Percentiles rank a stretch among this genome's conserved stretches.
These are phyloP conservation scores for Orbilia blumenaviensis DNA, from an alignment of 2,329 filamentous ascomycete genomes.

Conservation along the genomic window DNA sequence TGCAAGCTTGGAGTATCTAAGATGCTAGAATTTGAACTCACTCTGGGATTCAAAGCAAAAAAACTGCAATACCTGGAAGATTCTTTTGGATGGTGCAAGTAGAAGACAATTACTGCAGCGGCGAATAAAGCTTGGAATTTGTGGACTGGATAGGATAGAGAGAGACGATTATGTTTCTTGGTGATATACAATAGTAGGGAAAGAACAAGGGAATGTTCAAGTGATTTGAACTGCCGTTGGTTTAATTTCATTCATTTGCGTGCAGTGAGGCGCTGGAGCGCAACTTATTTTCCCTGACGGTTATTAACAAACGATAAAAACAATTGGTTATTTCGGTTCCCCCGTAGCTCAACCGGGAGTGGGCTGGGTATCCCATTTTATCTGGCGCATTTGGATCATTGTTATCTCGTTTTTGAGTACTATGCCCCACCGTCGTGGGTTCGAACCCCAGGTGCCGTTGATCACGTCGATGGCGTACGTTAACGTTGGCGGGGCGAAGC, in stretches of 20 bases:
- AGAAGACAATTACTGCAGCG: not conserved
- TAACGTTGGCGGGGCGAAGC: too few species aligned
- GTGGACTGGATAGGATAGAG: not conserved
- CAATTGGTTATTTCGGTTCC: not conserved
- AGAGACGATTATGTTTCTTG: not conserved
- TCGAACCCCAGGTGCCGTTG: too few species aligned
- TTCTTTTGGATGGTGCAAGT: not conserved
- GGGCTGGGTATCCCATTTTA: not conserved
- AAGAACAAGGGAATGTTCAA: not conserved
- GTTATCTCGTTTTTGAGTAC: not conserved
- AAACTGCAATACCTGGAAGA: not conserved
- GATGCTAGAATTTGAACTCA: too few species aligned
- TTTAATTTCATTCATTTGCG: too few species aligned
- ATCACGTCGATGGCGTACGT: too few species aligned
- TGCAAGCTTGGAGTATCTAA: not conserved
- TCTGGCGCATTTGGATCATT: not conserved
- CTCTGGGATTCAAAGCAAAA: too few species aligned
- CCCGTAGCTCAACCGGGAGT: not conserved
- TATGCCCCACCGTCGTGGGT: not conserved
- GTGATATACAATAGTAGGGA: not conserved
- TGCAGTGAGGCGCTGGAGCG: not conserved
- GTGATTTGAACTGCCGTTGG: not conserved
- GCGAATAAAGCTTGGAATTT: not conserved
- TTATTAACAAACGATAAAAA: conserved; percentile 2
- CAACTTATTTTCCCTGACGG: not conserved